Percentiles rank a stretch among this genome's conserved stretches.
phyloP scores from a whole-genome alignment of 1,284 basidiomycete species.

The Moesziomyces antarcticus region DNA sequence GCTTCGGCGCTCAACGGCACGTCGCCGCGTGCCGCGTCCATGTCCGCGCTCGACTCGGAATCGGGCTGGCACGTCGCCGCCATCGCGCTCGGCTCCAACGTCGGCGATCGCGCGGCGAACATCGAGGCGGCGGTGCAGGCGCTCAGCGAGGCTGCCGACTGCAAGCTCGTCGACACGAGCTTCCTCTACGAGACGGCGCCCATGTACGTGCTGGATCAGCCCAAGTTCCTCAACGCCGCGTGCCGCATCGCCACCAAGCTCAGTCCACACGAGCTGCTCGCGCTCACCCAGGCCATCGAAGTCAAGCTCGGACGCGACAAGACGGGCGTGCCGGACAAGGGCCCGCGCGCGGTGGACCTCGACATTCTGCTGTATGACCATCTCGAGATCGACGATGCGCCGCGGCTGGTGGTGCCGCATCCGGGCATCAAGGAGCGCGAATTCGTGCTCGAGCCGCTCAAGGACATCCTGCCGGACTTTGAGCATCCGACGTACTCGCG shows the following conservation, averaged over 20 bases:
- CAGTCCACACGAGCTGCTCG: slow-evolving; percentile 75
- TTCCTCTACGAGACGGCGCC: slow-evolving; percentile 93
- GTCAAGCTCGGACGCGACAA: slow-evolving; percentile 81
- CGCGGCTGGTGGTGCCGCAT: slow-evolving; percentile 85
- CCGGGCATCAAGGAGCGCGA: slow-evolving; percentile 83
- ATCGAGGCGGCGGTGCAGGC: slow-evolving; percentile 80
- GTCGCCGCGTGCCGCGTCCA: background rate
- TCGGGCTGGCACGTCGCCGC: slow-evolving; percentile 70
- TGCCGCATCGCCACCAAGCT: slow-evolving; percentile 85
- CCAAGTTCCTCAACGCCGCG: slow-evolving; percentile 88
- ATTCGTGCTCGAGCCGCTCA: slow-evolving; percentile 88
- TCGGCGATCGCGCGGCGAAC: slow-evolving; percentile 87
- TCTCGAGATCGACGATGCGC: slow-evolving; percentile 74
- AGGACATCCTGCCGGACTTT: slow-evolving; percentile 72
- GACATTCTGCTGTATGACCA: slow-evolving; percentile 86
- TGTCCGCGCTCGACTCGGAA: background rate
- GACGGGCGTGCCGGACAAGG: slow-evolving; percentile 77
- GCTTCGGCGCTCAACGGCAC: background rate
- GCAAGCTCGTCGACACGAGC: slow-evolving; percentile 78
- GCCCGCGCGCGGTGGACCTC: slow-evolving; percentile 89
- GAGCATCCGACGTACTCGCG: slow-evolving; percentile 63
- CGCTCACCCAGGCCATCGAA: slow-evolving; percentile 81
- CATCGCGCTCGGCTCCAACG: slow-evolving; percentile 88
- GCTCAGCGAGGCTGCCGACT: slow-evolving; percentile 53
- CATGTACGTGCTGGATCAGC: slow-evolving; percentile 95